Evolutionary conservation across 352 stramenopile genomes (phyloP), one percentile per base, ranked within the genome.

Genomic region (Pythium chondricola): DNA sequence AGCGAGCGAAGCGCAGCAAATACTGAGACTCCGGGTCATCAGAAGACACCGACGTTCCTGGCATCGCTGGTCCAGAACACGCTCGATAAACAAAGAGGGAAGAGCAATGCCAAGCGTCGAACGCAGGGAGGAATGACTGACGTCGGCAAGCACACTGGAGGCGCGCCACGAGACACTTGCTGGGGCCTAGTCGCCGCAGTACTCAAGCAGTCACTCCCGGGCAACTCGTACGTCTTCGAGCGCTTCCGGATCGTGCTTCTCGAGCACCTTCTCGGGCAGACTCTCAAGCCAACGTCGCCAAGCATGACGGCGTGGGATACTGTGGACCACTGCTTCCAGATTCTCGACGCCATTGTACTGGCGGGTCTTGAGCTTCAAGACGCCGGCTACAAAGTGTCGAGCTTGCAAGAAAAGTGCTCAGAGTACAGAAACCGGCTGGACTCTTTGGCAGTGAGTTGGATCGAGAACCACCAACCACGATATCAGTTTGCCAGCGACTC

Each of bases 1-100:
- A 9, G 52, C 65, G 18, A 74, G 52, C 44, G 69, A 66, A 7
- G 33, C 9, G 13, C 40, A 50, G 3, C 35, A 3, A 10, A 63
- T 65, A 9, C 40, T 5, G 16, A 5, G 9, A 18, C 9, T 16
- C 5, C 65, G 4, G 65, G 63, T 1, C 63, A 82, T 36, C 69
- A 82, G 31, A 79, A 76, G 55, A 83, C 69, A 0, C 70, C 69
- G 10, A 58, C 79, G 29, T 83, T 84, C 18, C 67, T 83, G 10
- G 69, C 54, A 1, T 38, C 63, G 4, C 47, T 71, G 0, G 69
- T 83, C 27, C 60, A 56, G n/a, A n/a, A n/a, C n/a, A n/a, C n/a
- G n/a, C 0, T 86, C 69, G 74, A 43, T 67, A 30, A 51, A 55
- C 1, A 40, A 78, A 0, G 38, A 75, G 3, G 45, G 49, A 8